These are phyloP conservation scores for Oldenlandia corymbosa DNA, from an alignment of 257 asterid species.

Conservation along the genomic window DNA sequence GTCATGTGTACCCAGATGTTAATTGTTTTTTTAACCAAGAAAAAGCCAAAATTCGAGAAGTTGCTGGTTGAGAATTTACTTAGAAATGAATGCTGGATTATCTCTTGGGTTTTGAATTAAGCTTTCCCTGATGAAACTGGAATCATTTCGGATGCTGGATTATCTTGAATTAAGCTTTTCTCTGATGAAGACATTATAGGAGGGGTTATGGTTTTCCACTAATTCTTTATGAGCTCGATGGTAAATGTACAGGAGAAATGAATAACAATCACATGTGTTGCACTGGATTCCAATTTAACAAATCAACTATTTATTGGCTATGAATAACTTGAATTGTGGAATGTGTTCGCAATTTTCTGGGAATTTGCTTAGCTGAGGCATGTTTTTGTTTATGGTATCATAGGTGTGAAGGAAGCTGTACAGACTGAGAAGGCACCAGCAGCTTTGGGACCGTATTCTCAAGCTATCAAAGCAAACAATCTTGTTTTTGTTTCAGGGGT, in stretches of 20 bases:
- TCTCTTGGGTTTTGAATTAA: not conserved
- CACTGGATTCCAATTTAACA: not conserved
- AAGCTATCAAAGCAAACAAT: conserved; percentile 82
- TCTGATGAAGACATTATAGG: not conserved
- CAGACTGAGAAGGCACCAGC: conserved; percentile 88
- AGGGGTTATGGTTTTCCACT: not conserved
- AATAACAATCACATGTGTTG: not conserved
- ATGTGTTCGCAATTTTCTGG: not conserved
- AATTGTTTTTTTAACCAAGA: not conserved
- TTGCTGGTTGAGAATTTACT: not conserved
- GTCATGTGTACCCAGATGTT: not conserved
- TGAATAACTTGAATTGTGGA: not conserved
- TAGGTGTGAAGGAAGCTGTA: conserved; percentile 64
- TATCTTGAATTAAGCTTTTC: not conserved
- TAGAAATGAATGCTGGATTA: not conserved
- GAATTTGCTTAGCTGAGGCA: not conserved
- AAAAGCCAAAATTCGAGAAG: not conserved
- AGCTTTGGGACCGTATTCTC: conserved; percentile 94
- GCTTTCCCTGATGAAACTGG: no score
- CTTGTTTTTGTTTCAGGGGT: conserved; percentile 78
- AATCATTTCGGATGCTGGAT: no score
- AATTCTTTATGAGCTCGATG: not conserved
- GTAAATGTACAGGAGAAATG: not conserved
- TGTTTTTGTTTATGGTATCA: not conserved
- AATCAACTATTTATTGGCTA: not conserved